A percentile compares a stretch with the other conserved stretches of the same genome.
Evolutionary conservation across 2,329 filamentous ascomycete genomes (phyloP).

Genomic region (Cercospora sesami): DNA sequence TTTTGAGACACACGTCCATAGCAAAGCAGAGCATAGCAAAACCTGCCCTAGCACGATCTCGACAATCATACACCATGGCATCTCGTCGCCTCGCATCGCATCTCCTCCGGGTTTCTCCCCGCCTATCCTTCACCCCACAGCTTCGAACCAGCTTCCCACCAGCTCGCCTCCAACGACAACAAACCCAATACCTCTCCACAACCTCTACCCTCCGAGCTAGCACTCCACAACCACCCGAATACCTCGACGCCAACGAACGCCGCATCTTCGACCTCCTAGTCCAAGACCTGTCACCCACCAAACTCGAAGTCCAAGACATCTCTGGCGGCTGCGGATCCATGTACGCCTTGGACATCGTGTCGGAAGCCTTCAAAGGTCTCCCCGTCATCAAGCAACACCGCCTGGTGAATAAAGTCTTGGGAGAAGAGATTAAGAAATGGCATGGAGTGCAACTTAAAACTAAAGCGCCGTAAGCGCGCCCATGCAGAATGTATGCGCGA

Average conservation of each 20-base stretch:
- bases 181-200: background rate
- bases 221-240: constrained; percentile 43
- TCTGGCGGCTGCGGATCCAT: constrained; percentile 83
- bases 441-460: constrained; percentile 81
- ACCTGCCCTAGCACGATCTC: background rate
- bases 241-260: constrained; percentile 49
- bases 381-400: constrained; percentile 78
- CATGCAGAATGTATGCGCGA: background rate
- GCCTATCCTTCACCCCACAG: background rate
- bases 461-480: constrained; percentile 47
- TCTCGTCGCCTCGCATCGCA: constrained; percentile 12
- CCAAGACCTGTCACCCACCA: constrained; percentile 44
- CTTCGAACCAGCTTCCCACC: background rate
- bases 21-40: background rate
- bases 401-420: constrained; percentile 72
- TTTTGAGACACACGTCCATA: background rate
- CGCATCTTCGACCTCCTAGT: constrained; percentile 51
- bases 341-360: constrained; percentile 79
- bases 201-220: background rate
- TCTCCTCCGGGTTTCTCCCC: constrained; percentile 1
- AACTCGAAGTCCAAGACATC: constrained; percentile 68
- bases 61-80: constrained; percentile 8
- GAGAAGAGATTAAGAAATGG: constrained; percentile 76
- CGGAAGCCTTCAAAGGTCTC: constrained; percentile 67
- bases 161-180: background rate